These are phyloP conservation scores for Sicyos baderoa DNA, from an alignment of 306 rosid species.

Conservation along the genomic window DNA sequence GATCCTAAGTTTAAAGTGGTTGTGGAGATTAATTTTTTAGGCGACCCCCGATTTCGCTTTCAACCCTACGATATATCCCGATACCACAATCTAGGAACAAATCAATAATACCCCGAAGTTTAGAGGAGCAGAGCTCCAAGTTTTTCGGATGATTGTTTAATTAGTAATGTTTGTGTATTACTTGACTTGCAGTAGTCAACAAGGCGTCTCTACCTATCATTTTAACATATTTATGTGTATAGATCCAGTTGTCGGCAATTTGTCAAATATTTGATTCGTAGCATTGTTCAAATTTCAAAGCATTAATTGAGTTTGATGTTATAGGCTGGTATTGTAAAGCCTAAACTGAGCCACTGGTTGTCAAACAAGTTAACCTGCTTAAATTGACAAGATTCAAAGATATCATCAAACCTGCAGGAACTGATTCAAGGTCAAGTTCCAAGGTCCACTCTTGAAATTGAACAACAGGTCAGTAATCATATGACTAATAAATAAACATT, in stretches of 20 bases:
- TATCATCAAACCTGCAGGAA: constrained; percentile 3
- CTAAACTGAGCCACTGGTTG: too few relatives aligned
- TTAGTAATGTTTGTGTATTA: background rate
- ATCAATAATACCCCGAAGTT: too few relatives aligned
- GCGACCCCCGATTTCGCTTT: too few relatives aligned
- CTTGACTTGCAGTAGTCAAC: background rate
- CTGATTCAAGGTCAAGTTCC: constrained; percentile 9
- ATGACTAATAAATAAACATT: background rate
- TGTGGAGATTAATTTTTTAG: too few relatives aligned
- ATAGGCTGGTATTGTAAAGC: too few relatives aligned
- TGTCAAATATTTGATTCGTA: background rate
- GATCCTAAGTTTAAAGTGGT: too few relatives aligned
- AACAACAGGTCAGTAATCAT: background rate
- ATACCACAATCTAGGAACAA: too few relatives aligned
- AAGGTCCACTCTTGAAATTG: background rate
- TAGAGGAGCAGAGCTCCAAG: too few relatives aligned
- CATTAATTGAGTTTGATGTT: background rate
- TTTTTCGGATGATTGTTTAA: background rate
- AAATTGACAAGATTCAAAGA: background rate
- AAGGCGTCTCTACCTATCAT: background rate
- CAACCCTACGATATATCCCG: too few relatives aligned
- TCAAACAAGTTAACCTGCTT: background rate
- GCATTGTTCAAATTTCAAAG: background rate
- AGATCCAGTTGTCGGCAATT: background rate
- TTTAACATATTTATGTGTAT: background rate